Percentiles rank a stretch among this genome's conserved stretches.
These are phyloP conservation scores for Metarhizium rileyi DNA, from an alignment of 2,329 filamentous ascomycete genomes.

Conservation along the genomic window DNA sequence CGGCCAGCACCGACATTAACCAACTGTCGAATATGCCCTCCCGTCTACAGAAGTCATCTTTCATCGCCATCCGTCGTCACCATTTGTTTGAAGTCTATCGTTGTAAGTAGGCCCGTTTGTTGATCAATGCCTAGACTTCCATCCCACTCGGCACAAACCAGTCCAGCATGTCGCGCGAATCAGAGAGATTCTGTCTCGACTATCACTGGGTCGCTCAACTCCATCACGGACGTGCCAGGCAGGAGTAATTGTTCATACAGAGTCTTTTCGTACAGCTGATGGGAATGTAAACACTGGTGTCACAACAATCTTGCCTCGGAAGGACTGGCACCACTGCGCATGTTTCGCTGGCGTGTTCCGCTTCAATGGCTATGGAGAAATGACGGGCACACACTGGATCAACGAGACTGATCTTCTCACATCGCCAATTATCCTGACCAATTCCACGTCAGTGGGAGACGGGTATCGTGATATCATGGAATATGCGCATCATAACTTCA, in stretches of 20 bases:
- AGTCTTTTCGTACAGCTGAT: conserved; percentile 27
- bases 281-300: conserved; percentile 37
- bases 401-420: conserved; percentile 50
- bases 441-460: conserved; percentile 46
- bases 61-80: too few species aligned
- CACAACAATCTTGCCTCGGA: conserved; percentile 37
- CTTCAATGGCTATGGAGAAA: conserved; percentile 55
- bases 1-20: too few species aligned
- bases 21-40: too few species aligned
- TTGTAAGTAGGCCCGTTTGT: too few species aligned
- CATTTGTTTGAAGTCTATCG: too few species aligned
- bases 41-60: too few species aligned
- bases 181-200: conserved; percentile 33
- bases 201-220: conserved; percentile 37
- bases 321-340: conserved; percentile 33
- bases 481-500: conserved; percentile 38
- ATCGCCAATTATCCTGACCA: conserved; percentile 51
- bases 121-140: neutral
- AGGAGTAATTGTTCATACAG: conserved; percentile 36
- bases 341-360: conserved; percentile 42
- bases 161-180: conserved; percentile 13
- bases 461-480: conserved; percentile 50
- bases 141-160: neutral
- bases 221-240: conserved; percentile 41
- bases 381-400: conserved; percentile 53